Evolutionary conservation across 768 basidiomycete species (phyloP), one percentile per base, ranked within the genome.

Genomic region (Myochromella boudieri): DNA sequence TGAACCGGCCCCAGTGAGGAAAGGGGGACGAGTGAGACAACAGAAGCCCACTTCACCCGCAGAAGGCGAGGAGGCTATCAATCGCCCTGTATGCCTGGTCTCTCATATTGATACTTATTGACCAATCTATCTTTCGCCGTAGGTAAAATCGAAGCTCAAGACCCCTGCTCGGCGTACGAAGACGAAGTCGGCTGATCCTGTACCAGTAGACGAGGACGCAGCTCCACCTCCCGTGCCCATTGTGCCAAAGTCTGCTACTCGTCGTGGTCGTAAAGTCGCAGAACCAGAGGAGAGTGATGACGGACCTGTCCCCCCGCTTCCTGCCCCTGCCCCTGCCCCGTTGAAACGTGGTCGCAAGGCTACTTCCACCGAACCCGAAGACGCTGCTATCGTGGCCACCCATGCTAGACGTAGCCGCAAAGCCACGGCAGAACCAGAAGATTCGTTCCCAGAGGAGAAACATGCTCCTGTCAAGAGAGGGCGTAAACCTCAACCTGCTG

Each of bases 361-460:
- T 14, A 39, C 56, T 4, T 61, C 59, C 10, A 54, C 48, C 3
- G 64, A 67, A 26, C 53, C 55, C 0, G 55, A 61, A n/a, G 61
- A 62, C 34, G 32, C 44, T 4, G 48, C 47, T n/a, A 28, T 34
- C 25, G n/a, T 41, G 44, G 36, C 46, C 3, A 14, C 42, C 18
- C 40, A 44, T 38, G 10, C 42, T 8, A 54, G 55, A 26, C 57
- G 55, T 27, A 59, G 57, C 24, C 48, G 53, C 15, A 63, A 61
- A 22, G 43, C 40, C 18, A 47, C 51, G 14, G 56, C 46, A 26
- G 52, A 56, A 29, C 44, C 53, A 3, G 39, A 41, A 8, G 44
- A 53, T 10, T 31, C 43, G 20, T 49, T 48, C 15, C 32, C 43
- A 20, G 58, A 53, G 38, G 44, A 32, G 25, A 49, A 56, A 18